These are phyloP conservation scores for Tolypocladium pustulatum DNA, from an alignment of 2,329 filamentous ascomycete genomes.

Conservation along the genomic window DNA sequence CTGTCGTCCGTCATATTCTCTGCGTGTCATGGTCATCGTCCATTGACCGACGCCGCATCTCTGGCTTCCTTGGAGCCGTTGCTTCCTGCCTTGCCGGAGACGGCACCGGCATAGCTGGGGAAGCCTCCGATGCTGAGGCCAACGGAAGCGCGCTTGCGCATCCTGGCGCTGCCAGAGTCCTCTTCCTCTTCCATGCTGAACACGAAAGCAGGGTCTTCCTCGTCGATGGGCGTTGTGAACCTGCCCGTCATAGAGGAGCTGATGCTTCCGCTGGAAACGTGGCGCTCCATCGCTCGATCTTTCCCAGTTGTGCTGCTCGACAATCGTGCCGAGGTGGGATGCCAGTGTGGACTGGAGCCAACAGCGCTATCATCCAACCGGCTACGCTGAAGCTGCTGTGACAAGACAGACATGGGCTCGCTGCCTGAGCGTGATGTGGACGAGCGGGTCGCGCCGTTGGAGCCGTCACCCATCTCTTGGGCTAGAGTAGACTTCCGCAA, in stretches of 20 bases:
- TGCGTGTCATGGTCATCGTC: constrained; percentile 14
- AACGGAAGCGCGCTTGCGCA: constrained; percentile 38
- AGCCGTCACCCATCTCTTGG: constrained; percentile 34
- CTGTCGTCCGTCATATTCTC: neutral
- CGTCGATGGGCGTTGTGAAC: constrained; percentile 55
- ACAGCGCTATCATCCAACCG: constrained; percentile 37
- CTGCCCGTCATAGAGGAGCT: constrained; percentile 42
- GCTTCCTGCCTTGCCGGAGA: constrained; percentile 16
- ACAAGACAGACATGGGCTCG: constrained; percentile 47
- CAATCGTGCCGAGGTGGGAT: constrained; percentile 34
- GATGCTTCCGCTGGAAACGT: constrained; percentile 49
- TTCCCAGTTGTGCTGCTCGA: constrained; percentile 30
- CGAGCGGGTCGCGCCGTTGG: constrained; percentile 21
- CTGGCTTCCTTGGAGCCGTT: constrained; percentile 17
- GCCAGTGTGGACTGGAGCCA: constrained; percentile 36
- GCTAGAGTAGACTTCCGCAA: constrained; percentile 53
- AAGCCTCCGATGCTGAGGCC: constrained; percentile 27
- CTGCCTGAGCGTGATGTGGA: constrained; percentile 29
- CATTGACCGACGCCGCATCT: constrained; percentile 18
- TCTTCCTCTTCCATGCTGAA: constrained; percentile 57
- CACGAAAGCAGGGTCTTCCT: constrained; percentile 53
- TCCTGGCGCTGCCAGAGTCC: constrained; percentile 34
- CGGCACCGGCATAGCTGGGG: constrained; percentile 30
- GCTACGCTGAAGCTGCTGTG: constrained; percentile 52
- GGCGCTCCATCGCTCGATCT: constrained; percentile 39